These are phyloP conservation scores for Sambucus nigra DNA, from an alignment of 129 eudicot genomes.

Conservation along the genomic window DNA sequence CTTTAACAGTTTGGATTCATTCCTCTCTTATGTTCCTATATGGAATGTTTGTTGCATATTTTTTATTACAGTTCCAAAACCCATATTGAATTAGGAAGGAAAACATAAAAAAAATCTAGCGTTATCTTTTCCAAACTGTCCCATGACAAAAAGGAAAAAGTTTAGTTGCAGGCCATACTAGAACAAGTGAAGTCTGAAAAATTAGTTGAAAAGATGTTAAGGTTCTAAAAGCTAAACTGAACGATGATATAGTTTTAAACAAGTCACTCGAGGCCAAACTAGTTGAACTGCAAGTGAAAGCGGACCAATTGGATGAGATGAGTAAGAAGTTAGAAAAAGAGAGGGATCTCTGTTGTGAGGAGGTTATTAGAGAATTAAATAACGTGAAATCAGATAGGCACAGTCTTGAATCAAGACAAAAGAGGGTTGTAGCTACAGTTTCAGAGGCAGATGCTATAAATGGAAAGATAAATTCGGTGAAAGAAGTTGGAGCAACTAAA, in stretches of 20 bases:
- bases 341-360: conserved; percentile 41
- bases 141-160: no score
- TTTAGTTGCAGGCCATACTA: conserved; percentile 70
- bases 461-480: conserved; percentile 34
- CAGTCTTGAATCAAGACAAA: conserved; percentile 43
- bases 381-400: conserved; percentile 56
- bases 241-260: conserved; percentile 49
- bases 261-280: conserved; percentile 78
- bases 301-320: conserved; percentile 48
- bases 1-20: no score
- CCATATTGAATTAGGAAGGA: no score
- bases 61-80: no score
- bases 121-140: no score
- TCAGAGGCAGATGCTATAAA: conserved; percentile 60
- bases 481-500: conserved; percentile 47
- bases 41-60: no score
- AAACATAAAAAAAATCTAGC: no score
- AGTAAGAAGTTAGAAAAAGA: conserved; percentile 56
- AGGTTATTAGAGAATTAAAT: conserved; percentile 46
- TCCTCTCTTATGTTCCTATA: no score
- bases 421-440: conserved; percentile 45
- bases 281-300: conserved; percentile 75
- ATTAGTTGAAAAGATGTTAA: conserved; percentile 75
- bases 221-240: conserved; percentile 48
- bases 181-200: conserved; percentile 77